Evolutionary conservation across 2,329 filamentous ascomycete genomes (phyloP).

Genomic region (Venturia carpophila): DNA sequence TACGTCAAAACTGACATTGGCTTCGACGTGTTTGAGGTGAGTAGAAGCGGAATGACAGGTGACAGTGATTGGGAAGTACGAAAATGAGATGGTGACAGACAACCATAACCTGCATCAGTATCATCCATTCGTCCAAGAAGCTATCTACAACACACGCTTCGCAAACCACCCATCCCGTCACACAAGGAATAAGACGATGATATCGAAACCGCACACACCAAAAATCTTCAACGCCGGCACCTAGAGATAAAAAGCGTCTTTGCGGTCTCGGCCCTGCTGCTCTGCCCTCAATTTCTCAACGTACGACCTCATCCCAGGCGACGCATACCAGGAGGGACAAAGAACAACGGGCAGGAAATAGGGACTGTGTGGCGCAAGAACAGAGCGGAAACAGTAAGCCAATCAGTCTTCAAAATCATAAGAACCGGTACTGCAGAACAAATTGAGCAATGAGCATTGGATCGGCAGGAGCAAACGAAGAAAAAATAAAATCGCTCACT

Average conservation of each 20-base stretch:
- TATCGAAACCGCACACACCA: not conserved
- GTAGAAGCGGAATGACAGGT: not conserved
- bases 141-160: slow-evolving; percentile 1
- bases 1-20: not conserved
- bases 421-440: not conserved
- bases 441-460: slow-evolving; percentile 4
- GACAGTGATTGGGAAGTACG: not conserved
- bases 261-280: not conserved
- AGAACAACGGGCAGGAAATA: not conserved
- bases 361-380: not conserved
- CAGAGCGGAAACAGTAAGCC: not conserved
- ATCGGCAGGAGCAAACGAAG: not conserved
- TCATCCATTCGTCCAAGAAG: slow-evolving; percentile 8
- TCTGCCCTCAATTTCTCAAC: not conserved
- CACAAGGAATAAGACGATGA: not conserved
- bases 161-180: not conserved
- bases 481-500: slow-evolving; percentile 2
- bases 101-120: not conserved
- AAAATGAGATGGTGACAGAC: not conserved
- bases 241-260: not conserved
- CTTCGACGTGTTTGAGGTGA: not conserved
- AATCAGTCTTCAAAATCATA: slow-evolving; percentile 4
- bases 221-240: slow-evolving; percentile 3
- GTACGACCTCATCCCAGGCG: not conserved
- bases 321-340: not conserved